Evolutionary conservation across 2,329 filamentous ascomycete genomes (phyloP).

Genomic region (Fusarium illudens): DNA sequence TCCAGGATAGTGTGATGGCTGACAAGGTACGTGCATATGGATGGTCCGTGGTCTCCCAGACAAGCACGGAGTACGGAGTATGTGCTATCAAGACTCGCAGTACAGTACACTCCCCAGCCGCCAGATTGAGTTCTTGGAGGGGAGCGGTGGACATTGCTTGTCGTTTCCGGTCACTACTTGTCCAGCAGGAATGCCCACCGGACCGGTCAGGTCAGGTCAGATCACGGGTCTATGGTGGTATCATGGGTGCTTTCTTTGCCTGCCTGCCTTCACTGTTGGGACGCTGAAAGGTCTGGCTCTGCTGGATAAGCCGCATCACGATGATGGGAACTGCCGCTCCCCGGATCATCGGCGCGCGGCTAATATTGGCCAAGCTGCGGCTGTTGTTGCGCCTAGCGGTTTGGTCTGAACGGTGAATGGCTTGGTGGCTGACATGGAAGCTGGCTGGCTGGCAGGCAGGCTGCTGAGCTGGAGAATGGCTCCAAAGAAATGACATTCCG

Average conservation of each 20-base stretch:
- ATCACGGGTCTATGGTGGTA: neutral
- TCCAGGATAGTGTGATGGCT: constrained; percentile 1
- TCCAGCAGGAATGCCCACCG: neutral
- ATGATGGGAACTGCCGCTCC: constrained; percentile 7
- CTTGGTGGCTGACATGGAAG: too few species aligned
- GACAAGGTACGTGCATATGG: constrained; percentile 10
- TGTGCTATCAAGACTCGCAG: neutral
- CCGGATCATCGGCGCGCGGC: constrained; percentile 14
- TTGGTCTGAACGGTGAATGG: neutral
- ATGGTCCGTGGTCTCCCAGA: neutral
- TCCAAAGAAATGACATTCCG: neutral
- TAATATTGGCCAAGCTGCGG: constrained; percentile 13
- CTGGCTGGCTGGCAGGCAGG: too few species aligned
- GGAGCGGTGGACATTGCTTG: constrained; percentile 1
- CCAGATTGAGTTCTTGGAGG: neutral
- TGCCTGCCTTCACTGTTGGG: neutral
- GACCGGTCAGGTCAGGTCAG: constrained; percentile 1
- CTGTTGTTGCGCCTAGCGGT: constrained; percentile 7
- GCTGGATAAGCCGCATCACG: constrained; percentile 1
- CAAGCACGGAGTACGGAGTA: too few species aligned
- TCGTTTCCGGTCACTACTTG: constrained; percentile 4
- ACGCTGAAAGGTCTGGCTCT: neutral
- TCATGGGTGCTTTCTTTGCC: too few species aligned
- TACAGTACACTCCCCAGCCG: constrained; percentile 1
- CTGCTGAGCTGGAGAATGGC: neutral